Conservation (phyloP, 805 yeast genomes). For the Wickerhamiella kurtzmanii region DNA sequence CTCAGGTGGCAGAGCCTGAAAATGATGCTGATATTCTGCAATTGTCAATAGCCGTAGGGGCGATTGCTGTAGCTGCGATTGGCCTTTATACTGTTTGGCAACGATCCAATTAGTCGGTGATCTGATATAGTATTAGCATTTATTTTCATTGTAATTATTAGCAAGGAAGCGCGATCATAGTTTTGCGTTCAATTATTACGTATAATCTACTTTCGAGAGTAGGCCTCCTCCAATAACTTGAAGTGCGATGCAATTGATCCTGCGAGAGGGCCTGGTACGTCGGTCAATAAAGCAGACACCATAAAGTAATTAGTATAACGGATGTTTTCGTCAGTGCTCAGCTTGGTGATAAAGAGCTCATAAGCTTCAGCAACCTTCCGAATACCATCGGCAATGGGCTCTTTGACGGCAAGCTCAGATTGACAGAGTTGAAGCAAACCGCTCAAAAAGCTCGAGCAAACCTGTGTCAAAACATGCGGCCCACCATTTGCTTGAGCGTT, state of each 20-base stretch:
- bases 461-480: conserved; percentile 62
- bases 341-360: conserved; percentile 51
- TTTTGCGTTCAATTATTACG: neutral
- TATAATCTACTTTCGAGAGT: conserved; percentile 13
- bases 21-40: conserved; percentile 41
- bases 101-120: neutral
- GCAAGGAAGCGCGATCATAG: neutral
- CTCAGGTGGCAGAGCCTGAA: conserved; percentile 39
- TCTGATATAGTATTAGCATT: neutral
- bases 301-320: conserved; percentile 59
- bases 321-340: conserved; percentile 45
- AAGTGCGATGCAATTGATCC: conserved; percentile 34
- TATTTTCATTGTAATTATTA: too few relatives aligned
- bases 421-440: conserved; percentile 50
- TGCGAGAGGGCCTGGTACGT: conserved; percentile 33
- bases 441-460: conserved; percentile 57
- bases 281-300: conserved; percentile 41
- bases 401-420: conserved; percentile 31
- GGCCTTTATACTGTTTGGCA: conserved; percentile 6
- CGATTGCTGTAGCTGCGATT: conserved; percentile 6
- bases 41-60: conserved; percentile 48
- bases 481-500: conserved; percentile 6
- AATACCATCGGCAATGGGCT: conserved; percentile 62
- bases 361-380: conserved; percentile 62
- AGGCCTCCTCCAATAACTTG: conserved; percentile 33